Base-by-base conservation (phyloP, 495 filamentous ascomycete species). In the Staphylotrichum tortipilum region DNA sequence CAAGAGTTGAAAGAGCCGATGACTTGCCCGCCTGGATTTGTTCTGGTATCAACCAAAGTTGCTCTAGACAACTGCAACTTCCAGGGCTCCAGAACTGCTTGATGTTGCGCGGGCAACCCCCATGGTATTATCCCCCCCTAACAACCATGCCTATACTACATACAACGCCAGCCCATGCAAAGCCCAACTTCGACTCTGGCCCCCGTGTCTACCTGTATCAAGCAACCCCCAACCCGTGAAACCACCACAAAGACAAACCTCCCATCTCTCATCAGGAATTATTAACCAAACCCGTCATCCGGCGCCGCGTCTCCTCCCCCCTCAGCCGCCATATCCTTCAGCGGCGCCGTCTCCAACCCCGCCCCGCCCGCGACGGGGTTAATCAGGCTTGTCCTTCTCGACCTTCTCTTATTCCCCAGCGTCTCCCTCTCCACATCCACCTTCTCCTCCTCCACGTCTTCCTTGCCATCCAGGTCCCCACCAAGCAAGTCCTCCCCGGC, bases 391-490 rank as follows among this genome's bases (percentile, higher is more conserved):
- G 66, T 57, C 49, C 76, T 55, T 39, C 71, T 54, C 4, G 66
- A 60, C 44, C 57, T n/a, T n/a, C n/a, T 55, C 22, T 34, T 50
- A 0, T 62, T 47, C 1, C 59, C 61, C 17, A 78, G 58, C 7
- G 62, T 69, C 61, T 86, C 81, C 52, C 78, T 84, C 39, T 78
- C 82, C 48, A 84, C 82, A 42, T 83, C 83, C 1, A 81, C 72
- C 29, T 72, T 59, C 26, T 67, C 66, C 28, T 75, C 68, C 2
- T 38, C 52, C n/a, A n/a, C n/a, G 7, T 61, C 60, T 37, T 55
- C 52, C 50, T 65, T 54, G 54, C 58, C 53, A 64, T 54, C 14
- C 61, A 70, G 66, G 53, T 68, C 30, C n/a, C n/a, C n/a, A n/a
- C n/a, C n/a, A n/a, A n/a, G n/a, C n/a, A n/a, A n/a, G n/a, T 70